These are phyloP conservation scores for Podila horticola DNA, from an alignment of 192 early-diverging fungal genomes.

Conservation along the genomic window DNA sequence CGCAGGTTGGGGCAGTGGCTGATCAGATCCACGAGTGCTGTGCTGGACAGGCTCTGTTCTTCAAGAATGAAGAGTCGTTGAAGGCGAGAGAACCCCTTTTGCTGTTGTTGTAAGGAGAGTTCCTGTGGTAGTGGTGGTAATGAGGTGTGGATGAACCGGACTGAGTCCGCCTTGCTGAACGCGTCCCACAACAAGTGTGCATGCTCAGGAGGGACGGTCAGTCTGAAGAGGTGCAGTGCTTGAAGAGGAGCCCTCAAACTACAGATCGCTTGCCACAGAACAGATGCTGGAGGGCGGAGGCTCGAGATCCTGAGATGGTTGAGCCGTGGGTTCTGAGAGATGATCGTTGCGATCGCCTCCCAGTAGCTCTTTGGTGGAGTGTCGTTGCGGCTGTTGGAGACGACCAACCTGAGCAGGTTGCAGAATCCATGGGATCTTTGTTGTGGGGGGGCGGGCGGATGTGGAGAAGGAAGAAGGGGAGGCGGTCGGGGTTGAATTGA, in stretches of 20 bases:
- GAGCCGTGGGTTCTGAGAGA: neutral
- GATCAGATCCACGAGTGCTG: neutral
- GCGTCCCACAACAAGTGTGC: neutral
- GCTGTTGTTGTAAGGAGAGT: neutral
- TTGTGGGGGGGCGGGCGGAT: neutral
- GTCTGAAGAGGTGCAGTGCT: neutral
- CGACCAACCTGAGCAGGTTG: neutral
- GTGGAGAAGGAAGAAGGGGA: neutral
- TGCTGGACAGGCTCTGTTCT: neutral
- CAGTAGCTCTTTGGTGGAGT: neutral
- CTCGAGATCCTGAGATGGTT: neutral
- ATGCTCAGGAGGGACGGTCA: neutral
- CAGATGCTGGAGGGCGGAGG: neutral
- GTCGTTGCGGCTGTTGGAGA: conserved; percentile 1
- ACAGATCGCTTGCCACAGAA: neutral
- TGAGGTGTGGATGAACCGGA: neutral
- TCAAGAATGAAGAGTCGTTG: neutral
- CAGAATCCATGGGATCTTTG: neutral
- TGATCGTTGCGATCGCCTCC: neutral
- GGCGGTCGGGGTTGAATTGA: no score
- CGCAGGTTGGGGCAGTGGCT: neutral
- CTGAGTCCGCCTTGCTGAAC: neutral
- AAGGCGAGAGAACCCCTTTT: neutral
- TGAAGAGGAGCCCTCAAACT: neutral
- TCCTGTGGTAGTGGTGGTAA: neutral